Evolutionary conservation across 805 yeast genomes (phyloP).

Genomic region (Candida xyloterini): DNA sequence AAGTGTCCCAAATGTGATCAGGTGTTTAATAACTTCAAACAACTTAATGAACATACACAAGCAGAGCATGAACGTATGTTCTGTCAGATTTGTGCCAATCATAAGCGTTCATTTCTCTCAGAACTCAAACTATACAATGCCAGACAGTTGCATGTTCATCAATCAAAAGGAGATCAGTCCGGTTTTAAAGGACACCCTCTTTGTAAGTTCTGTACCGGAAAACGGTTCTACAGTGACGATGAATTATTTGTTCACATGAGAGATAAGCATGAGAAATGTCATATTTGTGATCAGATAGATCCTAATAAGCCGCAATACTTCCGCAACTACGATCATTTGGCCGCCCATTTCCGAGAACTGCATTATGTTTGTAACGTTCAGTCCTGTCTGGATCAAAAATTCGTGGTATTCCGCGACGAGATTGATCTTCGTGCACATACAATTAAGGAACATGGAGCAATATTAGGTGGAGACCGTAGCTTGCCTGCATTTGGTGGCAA

Average conservation of each 20-base stretch:
- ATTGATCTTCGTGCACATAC: conserved; percentile 86
- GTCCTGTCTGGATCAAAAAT: conserved; percentile 79
- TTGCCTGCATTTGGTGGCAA: conserved; percentile 30
- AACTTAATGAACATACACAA: conserved; percentile 62
- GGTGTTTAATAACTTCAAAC: conserved; percentile 46
- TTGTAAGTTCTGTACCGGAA: conserved; percentile 75
- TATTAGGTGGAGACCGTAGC: conserved; percentile 45
- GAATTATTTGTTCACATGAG: conserved; percentile 81
- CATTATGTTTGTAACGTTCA: conserved; percentile 80
- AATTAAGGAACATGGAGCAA: conserved; percentile 72
- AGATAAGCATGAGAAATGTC: conserved; percentile 83
- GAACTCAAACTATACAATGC: conserved; percentile 65
- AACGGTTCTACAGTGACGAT: conserved; percentile 82
- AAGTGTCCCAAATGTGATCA: conserved; percentile 46
- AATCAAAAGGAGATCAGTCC: conserved; percentile 63
- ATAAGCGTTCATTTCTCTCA: conserved; percentile 70
- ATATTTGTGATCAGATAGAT: conserved; percentile 74
- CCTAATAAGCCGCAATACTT: conserved; percentile 69
- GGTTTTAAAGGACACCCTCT: conserved; percentile 89
- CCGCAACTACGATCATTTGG: conserved; percentile 69
- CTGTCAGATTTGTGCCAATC: conserved; percentile 76
- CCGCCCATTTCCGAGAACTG: conserved; percentile 64
- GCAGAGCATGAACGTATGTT: conserved; percentile 58
- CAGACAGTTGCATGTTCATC: conserved; percentile 66
- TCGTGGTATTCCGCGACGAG: conserved; percentile 87